Conservation (phyloP, 2,329 filamentous ascomycete species). For the Coleophoma eucalyptorum region DNA sequence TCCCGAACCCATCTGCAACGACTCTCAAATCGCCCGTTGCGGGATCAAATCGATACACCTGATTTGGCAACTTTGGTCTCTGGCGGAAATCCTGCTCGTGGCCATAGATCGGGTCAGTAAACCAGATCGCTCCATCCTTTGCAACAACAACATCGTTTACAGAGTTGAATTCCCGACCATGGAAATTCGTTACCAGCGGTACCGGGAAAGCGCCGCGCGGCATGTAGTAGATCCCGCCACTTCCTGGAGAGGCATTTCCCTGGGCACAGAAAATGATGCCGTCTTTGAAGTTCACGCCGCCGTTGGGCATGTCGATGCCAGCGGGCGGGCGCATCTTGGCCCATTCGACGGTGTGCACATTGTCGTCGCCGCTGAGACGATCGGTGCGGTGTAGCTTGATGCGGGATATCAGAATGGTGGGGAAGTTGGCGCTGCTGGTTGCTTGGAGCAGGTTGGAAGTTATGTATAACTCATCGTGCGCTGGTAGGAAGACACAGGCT, state of each 20-base stretch:
- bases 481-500: conserved; percentile 37
- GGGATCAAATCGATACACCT: conserved; percentile 43
- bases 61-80: conserved; percentile 38
- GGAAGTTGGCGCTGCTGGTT: conserved; percentile 31
- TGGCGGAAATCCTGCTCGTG: conserved; percentile 40
- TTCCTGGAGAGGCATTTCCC: conserved; percentile 21
- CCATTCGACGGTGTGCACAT: conserved; percentile 28
- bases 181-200: conserved; percentile 37
- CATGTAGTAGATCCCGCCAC: conserved; percentile 25
- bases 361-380: conserved; percentile 13
- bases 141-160: conserved; percentile 37
- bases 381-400: conserved; percentile 28
- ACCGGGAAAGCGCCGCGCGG: conserved; percentile 14
- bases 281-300: conserved; percentile 35
- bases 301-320: conserved; percentile 40
- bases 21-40: conserved; percentile 37
- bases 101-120: conserved; percentile 43
- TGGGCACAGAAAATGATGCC: conserved; percentile 40
- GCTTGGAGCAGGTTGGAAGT: conserved; percentile 40
- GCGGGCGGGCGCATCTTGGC: conserved; percentile 31
- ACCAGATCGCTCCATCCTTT: conserved; percentile 41
- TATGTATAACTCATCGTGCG: conserved; percentile 37
- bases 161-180: conserved; percentile 43
- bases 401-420: conserved; percentile 42
- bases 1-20: conserved; percentile 41